phyloP scores from a whole-genome alignment of 2,329 filamentous ascomycete species.

The Aspergillus chevalieri region DNA sequence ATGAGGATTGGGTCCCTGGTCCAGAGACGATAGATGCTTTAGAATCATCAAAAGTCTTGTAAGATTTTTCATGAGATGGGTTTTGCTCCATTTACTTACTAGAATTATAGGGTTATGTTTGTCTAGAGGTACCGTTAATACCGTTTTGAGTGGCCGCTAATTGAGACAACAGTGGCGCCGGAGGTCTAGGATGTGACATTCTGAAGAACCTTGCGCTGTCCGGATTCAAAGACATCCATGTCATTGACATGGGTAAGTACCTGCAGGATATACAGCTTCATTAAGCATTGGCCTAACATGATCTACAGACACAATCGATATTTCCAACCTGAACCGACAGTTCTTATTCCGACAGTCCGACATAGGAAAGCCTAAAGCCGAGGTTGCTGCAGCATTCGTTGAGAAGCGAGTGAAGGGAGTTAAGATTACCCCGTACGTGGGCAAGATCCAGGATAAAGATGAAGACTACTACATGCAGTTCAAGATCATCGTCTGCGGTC shows the following conservation, averaged over 20 bases:
- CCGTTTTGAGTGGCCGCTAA: slow-evolving; percentile 20
- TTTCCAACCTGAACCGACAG: slow-evolving; percentile 95
- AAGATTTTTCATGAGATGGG: slow-evolving; percentile 26
- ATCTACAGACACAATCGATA: slow-evolving; percentile 84
- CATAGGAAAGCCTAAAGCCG: slow-evolving; percentile 89
- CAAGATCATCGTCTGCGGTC: slow-evolving; percentile 82
- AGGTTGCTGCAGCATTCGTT: slow-evolving; percentile 86
- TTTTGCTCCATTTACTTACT: slow-evolving; percentile 14
- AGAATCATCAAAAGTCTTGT: slow-evolving; percentile 70
- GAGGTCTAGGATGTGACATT: slow-evolving; percentile 91
- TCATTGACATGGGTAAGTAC: slow-evolving; percentile 87
- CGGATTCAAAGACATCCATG: slow-evolving; percentile 93
- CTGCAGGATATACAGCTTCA: not conserved
- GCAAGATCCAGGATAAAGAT: slow-evolving; percentile 94
- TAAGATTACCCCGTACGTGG: slow-evolving; percentile 87
- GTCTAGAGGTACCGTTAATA: slow-evolving; percentile 18
- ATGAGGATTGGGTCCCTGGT: slow-evolving; percentile 53
- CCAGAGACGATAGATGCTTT: slow-evolving; percentile 51
- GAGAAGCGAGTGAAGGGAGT: slow-evolving; percentile 84
- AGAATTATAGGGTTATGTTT: slow-evolving; percentile 46
- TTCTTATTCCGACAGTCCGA: slow-evolving; percentile 91
- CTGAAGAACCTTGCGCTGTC: slow-evolving; percentile 93
- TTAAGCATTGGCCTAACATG: slow-evolving; percentile 9
- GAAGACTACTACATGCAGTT: slow-evolving; percentile 97
- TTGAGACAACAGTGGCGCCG: slow-evolving; percentile 64